These are phyloP conservation scores for Heterobasidion annosum DNA, from an alignment of 1,284 basidiomycete species.

Conservation along the genomic window DNA sequence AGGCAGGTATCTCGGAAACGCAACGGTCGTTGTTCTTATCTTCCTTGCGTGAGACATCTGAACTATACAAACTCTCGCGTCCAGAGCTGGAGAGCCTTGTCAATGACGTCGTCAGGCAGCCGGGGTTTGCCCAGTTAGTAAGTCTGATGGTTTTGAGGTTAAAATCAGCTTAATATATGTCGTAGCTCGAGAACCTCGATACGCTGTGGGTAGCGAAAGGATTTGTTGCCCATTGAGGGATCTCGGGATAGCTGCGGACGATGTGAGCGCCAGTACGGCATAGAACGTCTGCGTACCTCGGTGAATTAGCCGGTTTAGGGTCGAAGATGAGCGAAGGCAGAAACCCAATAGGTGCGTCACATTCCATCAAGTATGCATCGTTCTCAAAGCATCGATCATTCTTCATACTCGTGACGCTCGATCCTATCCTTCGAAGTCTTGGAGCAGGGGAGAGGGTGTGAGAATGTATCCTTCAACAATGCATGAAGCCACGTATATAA, in stretches of 20 bases:
- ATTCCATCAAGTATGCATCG: no score
- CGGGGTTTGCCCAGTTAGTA: slow-evolving; percentile 45
- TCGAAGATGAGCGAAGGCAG: no score
- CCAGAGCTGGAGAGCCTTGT: slow-evolving; percentile 38
- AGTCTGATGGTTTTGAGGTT: slow-evolving; percentile 10
- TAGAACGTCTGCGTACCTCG: no score
- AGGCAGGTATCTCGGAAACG: neutral
- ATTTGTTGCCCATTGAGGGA: slow-evolving; percentile 16
- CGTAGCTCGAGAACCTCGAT: slow-evolving; percentile 31
- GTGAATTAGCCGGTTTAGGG: no score
- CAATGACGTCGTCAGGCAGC: slow-evolving; percentile 44
- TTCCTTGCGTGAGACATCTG: slow-evolving; percentile 29
- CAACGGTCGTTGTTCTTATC: slow-evolving; percentile 20
- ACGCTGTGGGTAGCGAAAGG: slow-evolving; percentile 29
- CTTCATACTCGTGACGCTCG: no score
- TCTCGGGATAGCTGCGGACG: neutral
- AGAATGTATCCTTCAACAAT: no score
- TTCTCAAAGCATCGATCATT: no score
- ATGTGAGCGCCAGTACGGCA: neutral
- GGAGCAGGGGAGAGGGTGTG: no score
- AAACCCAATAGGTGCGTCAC: no score
- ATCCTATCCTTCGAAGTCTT: no score
- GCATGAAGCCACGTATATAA: no score
- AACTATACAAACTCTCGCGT: slow-evolving; percentile 37
- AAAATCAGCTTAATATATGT: neutral